Evolutionary conservation across 2,329 filamentous ascomycete species (phyloP).

Genomic region (Fusarium verticillioides): DNA sequence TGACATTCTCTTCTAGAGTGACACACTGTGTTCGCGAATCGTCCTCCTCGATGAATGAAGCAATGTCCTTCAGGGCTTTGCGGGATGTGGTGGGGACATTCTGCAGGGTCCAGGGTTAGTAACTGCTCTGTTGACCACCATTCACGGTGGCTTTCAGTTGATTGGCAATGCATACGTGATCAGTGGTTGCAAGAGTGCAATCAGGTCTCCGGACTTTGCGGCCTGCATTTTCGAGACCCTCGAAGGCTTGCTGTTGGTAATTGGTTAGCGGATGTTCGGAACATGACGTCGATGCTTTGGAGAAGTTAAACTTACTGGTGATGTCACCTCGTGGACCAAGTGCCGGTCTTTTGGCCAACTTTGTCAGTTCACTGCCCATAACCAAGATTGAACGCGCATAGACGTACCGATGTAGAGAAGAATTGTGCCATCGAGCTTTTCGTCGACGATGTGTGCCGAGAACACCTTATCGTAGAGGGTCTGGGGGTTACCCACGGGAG

Average conservation of each 20-base stretch:
- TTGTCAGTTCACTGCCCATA: conserved; percentile 19
- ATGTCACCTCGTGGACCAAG: conserved; percentile 98
- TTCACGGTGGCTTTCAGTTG: not conserved
- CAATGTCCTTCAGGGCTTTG: conserved; percentile 93
- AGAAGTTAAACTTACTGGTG: conserved; percentile 72
- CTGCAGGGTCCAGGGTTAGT: conserved; percentile 56
- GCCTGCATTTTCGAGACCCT: conserved; percentile 89
- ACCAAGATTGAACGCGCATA: not conserved
- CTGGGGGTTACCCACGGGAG: conserved; percentile 75
- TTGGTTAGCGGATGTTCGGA: conserved; percentile 28
- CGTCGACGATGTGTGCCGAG: conserved; percentile 91
- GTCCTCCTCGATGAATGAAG: conserved; percentile 92
- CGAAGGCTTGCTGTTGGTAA: conserved; percentile 84
- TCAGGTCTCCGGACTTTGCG: conserved; percentile 92
- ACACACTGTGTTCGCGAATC: conserved; percentile 94
- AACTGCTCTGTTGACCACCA: not conserved
- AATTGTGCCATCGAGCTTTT: conserved; percentile 92
- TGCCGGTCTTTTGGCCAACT: conserved; percentile 75
- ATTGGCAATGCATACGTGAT: conserved; percentile 76
- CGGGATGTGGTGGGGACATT: conserved; percentile 93
- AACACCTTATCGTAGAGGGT: conserved; percentile 99
- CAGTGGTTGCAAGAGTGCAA: conserved; percentile 95
- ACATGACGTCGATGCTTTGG: conserved; percentile 3
- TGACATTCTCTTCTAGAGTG: conserved; percentile 97
- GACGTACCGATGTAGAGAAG: conserved; percentile 89